Base-by-base conservation (phyloP, 768 basidiomycete genomes). In the Dacryopinax spathularia region DNA sequence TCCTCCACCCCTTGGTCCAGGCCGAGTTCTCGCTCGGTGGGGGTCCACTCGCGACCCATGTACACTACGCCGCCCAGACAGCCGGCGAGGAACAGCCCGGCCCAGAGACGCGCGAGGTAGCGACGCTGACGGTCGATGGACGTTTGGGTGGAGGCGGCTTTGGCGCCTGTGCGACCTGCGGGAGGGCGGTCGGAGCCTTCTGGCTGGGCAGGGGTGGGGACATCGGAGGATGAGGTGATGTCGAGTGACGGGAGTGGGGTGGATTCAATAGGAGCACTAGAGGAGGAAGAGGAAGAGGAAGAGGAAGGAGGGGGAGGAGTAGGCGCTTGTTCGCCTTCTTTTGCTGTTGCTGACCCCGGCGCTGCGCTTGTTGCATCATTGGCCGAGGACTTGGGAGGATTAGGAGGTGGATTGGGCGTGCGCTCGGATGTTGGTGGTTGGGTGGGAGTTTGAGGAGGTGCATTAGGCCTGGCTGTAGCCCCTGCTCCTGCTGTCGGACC, bases 31-130 rank as follows among this genome's bases (percentile, higher is more conserved):
- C 89, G 76, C 73, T 91, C 88, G 1, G 84, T 83, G 63, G 78
- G 80, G 16, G 84, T 83, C 88, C 89, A 94, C 43, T 88, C 86
- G 48, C 86, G 78, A 0, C 91, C 91, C 70, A 90, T 78, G 65
- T 86, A 86, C 59, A 84, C 77, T 1, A 79, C 78, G 39, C 82
- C 81, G 15, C 75, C 80, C 1, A 81, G 80, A 2, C 87, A 73
- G 2, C 81, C 89, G 12, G 84, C 70, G 2, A 78, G 75, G 6
- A 89, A 70, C 34, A 85, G 22, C 5, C 48, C 48, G 9, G 48
- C 18, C 48, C 48, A 56, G 48, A 33, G 18, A 22, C 65, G 1
- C 5, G 48, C 48, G 48, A 56, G 29, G 25, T 25, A 27, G 13
- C 48, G 25, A 22, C 48, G 48, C 18, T 56, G 48, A 9, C 48